Conservation (phyloP, 1,284 basidiomycete genomes). For the Singerocomus inundabilis region DNA sequence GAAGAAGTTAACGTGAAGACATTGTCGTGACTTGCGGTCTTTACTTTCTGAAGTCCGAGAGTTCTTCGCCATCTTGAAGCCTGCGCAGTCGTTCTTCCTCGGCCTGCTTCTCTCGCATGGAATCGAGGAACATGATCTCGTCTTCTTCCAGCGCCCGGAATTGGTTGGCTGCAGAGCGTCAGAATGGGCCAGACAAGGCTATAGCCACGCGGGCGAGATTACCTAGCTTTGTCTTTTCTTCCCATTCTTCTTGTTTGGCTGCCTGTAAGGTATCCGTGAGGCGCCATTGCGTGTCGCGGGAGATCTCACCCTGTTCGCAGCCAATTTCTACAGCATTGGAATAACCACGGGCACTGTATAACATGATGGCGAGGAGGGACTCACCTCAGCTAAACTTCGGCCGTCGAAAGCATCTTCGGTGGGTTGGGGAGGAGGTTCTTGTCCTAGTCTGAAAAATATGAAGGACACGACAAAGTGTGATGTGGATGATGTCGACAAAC, state of each 20-base stretch:
- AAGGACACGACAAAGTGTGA: constrained; percentile 8
- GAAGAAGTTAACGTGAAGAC: constrained; percentile 15
- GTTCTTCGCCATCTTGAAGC: constrained; percentile 77
- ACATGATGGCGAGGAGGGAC: constrained; percentile 26
- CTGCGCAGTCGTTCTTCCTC: constrained; percentile 73
- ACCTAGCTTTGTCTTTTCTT: constrained; percentile 89
- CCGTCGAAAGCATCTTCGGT: constrained; percentile 81
- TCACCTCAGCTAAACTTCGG: constrained; percentile 86
- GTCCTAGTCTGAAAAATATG: constrained; percentile 61
- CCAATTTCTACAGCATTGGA: constrained; percentile 62
- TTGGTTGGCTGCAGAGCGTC: constrained; percentile 66
- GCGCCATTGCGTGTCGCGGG: constrained; percentile 10
- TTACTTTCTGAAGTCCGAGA: constrained; percentile 77
- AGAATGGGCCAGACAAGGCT: constrained; percentile 9
- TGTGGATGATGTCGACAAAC: constrained; percentile 38
- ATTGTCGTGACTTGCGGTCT: constrained; percentile 20
- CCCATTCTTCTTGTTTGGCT: constrained; percentile 93
- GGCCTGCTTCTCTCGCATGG: constrained; percentile 72
- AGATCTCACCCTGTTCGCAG: constrained; percentile 68
- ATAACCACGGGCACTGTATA: constrained; percentile 35
- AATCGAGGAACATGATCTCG: constrained; percentile 86
- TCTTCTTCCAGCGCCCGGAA: constrained; percentile 90
- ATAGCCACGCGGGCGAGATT: constrained; percentile 3
- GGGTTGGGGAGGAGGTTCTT: constrained; percentile 80
- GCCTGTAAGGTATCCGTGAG: constrained; percentile 47